Evolutionary conservation across 2,329 filamentous ascomycete genomes (phyloP).

Genomic region (Dissoconium aciculare): DNA sequence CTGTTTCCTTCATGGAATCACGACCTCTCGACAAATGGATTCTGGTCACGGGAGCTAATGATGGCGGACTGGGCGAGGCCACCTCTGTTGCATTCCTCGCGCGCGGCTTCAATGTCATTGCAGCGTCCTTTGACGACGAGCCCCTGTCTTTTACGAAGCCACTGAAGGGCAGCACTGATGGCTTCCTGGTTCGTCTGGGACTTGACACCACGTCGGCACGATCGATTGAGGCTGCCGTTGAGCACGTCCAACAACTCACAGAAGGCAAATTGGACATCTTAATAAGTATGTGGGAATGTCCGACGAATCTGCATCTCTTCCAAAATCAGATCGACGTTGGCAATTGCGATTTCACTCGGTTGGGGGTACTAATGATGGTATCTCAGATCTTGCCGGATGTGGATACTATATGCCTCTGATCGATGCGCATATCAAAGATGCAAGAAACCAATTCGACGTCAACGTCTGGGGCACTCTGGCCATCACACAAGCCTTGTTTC

Average conservation of each 20-base stretch:
- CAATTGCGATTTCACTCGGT: no score
- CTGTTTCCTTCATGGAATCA: no score
- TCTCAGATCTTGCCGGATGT: slow-evolving; percentile 32
- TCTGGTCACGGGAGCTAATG: slow-evolving; percentile 37
- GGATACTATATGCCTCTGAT: slow-evolving; percentile 18
- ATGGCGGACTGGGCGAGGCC: slow-evolving; percentile 32
- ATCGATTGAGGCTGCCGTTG: slow-evolving; percentile 24
- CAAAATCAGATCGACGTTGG: no score
- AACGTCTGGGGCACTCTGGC: slow-evolving; percentile 34
- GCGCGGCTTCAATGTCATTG: slow-evolving; percentile 32
- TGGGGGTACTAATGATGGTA: no score
- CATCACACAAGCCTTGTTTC: slow-evolving; percentile 32
- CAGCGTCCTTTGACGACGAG: slow-evolving; percentile 25
- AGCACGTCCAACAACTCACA: slow-evolving; percentile 16
- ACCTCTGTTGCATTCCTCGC: slow-evolving; percentile 32
- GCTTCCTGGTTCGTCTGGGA: slow-evolving; percentile 18
- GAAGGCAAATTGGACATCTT: slow-evolving; percentile 32
- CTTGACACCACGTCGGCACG: slow-evolving; percentile 29
- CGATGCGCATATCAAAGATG: slow-evolving; percentile 24
- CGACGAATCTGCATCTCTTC: slow-evolving; percentile 27
- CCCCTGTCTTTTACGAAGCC: slow-evolving; percentile 5
- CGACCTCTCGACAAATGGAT: slow-evolving; percentile 26
- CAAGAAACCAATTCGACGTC: slow-evolving; percentile 35
- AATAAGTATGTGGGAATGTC: slow-evolving; percentile 21
- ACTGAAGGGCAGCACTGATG: slow-evolving; percentile 4